Percentiles rank a stretch among this genome's conserved stretches.
phyloP scores from a whole-genome alignment of 2,329 filamentous ascomycete species.

The Xenoacremonium recifei region DNA sequence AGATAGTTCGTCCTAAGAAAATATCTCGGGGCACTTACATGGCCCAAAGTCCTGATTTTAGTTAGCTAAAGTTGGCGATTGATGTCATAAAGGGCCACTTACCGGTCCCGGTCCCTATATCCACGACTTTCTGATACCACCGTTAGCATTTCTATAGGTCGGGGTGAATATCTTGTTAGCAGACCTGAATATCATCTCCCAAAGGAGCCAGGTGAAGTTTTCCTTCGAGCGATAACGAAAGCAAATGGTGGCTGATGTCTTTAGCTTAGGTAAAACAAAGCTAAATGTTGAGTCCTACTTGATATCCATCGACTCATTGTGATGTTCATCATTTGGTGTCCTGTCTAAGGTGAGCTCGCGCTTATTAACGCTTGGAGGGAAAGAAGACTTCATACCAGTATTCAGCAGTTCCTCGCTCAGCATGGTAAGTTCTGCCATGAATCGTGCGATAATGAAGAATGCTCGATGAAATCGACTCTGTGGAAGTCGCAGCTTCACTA shows the following conservation, averaged over 20 bases:
- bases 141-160: constrained; percentile 12
- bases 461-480: constrained; percentile 20
- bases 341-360: neutral
- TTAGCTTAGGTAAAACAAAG: neutral
- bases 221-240: constrained; percentile 8
- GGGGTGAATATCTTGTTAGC: neutral
- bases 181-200: constrained; percentile 24
- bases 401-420: constrained; percentile 15
- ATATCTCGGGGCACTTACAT: constrained; percentile 29
- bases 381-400: constrained; percentile 18
- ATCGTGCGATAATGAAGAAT: constrained; percentile 22
- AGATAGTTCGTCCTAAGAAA: rapidly evolving
- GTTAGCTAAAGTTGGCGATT: rapidly evolving
- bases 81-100: constrained; percentile 8
- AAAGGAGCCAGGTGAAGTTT: constrained; percentile 14
- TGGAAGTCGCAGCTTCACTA: constrained; percentile 15
- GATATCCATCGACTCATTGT: constrained; percentile 21
- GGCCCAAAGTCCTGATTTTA: constrained; percentile 41
- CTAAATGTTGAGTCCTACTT: constrained; percentile 2
- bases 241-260: constrained; percentile 6
- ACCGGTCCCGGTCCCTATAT: constrained; percentile 56
- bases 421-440: constrained; percentile 21
- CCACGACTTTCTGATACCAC: constrained; percentile 28
- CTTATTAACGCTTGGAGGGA: neutral
- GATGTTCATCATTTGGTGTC: constrained; percentile 19